A percentile compares a stretch with the other conserved stretches of the same genome.
Conservation (phyloP, 768 basidiomycete species). For the Udeniomyces megalosporus region DNA sequence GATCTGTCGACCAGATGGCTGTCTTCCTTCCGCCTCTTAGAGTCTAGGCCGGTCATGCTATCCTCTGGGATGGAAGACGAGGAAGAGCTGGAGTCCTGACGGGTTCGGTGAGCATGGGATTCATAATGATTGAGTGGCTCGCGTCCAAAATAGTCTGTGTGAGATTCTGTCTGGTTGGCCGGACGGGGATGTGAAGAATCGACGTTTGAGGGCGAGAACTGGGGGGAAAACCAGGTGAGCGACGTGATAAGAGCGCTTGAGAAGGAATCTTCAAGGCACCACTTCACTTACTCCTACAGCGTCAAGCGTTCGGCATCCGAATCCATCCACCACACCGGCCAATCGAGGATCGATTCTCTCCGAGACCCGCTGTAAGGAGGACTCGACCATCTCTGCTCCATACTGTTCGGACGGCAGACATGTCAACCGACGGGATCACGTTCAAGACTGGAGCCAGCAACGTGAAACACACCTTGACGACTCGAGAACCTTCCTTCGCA, state of each 20-base stretch:
- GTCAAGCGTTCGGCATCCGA: conserved; percentile 75
- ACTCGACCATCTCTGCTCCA: conserved; percentile 74
- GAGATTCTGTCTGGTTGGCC: too few relatives aligned
- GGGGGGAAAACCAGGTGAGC: too few relatives aligned
- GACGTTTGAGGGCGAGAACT: too few relatives aligned
- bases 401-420: conserved; percentile 38
- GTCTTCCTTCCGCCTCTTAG: too few relatives aligned
- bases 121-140: too few relatives aligned
- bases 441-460: conserved; percentile 16
- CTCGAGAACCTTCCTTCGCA: conserved; percentile 63
- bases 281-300: conserved; percentile 38
- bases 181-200: too few relatives aligned
- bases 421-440: background rate
- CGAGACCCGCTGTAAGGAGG: conserved; percentile 61
- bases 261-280: too few relatives aligned
- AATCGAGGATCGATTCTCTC: conserved; percentile 37
- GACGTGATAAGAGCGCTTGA: background rate
- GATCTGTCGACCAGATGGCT: background rate
- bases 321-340: conserved; percentile 47
- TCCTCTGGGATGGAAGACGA: too few relatives aligned
- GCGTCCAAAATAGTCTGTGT: too few relatives aligned
- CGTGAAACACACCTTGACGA: conserved; percentile 52
- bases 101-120: too few relatives aligned
- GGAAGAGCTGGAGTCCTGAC: too few relatives aligned
- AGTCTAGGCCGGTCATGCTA: too few relatives aligned